Evolutionary conservation across 352 stramenopile genomes (phyloP).

Genomic region (Blastocystis sp.): DNA sequence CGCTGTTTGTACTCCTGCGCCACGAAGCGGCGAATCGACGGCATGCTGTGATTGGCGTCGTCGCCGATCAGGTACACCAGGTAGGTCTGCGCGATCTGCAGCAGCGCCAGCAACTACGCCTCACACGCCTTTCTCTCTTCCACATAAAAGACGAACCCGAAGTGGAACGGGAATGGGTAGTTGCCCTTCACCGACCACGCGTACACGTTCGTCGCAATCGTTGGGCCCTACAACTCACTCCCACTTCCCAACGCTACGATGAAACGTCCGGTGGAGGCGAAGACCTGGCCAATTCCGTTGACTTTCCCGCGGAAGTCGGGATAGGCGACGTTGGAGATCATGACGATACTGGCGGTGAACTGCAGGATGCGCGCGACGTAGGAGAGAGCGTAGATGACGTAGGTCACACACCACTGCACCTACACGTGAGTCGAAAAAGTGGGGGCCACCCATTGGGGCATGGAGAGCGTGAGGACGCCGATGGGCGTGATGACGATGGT

Average conservation of each 20-base stretch:
- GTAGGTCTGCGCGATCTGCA: conserved; percentile 21
- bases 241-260: conserved; percentile 7
- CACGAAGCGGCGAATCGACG: conserved; percentile 42
- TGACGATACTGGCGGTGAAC: conserved; percentile 61
- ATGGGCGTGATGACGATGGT: conserved; percentile 45
- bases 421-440: neutral
- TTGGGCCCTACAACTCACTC: conserved; percentile 48
- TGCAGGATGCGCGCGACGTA: conserved; percentile 41
- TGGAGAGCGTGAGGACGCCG: conserved; percentile 15
- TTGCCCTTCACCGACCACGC: conserved; percentile 27
- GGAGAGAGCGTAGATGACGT: conserved; percentile 17
- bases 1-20: conserved; percentile 10
- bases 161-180: conserved; percentile 54
- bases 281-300: conserved; percentile 68
- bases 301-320: conserved; percentile 67
- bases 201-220: conserved; percentile 66
- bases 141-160: conserved; percentile 60
- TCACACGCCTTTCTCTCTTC: neutral
- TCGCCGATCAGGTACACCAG: conserved; percentile 36
- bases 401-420: conserved; percentile 48
- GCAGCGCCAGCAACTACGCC: conserved; percentile 31
- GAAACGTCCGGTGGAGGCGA: conserved; percentile 52
- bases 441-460: conserved; percentile 10
- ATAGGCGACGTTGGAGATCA: conserved; percentile 57
- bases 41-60: conserved; percentile 26